Evolutionary conservation across 345 rosid species (phyloP).

Genomic region (Dimocarpus longan): DNA sequence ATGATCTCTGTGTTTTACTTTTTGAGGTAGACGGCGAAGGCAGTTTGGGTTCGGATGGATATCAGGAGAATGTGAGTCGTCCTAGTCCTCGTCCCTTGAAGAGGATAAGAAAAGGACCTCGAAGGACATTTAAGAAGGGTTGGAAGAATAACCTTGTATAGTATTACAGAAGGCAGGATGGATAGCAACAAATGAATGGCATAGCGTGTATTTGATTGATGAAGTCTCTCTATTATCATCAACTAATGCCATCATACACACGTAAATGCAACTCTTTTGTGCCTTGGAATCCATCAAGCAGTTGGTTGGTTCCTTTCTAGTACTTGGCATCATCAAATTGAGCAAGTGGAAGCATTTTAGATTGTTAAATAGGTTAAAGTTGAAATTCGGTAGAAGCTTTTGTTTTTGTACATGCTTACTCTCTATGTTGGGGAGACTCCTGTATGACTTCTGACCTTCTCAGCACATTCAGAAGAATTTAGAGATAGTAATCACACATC

Average conservation of each 20-base stretch:
- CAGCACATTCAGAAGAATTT: no score
- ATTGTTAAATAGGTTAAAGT: no score
- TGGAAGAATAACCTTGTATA: neutral
- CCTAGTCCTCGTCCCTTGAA: neutral
- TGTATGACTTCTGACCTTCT: no score
- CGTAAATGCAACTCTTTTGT: neutral
- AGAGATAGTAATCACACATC: no score
- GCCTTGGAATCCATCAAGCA: neutral
- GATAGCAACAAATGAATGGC: neutral
- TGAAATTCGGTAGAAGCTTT: no score
- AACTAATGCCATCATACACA: neutral
- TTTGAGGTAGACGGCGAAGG: neutral
- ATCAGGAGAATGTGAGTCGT: neutral
- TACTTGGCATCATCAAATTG: neutral
- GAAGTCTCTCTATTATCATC: neutral
- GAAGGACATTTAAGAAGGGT: conserved; percentile 28
- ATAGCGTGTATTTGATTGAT: no score
- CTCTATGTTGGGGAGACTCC: no score
- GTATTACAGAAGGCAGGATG: neutral
- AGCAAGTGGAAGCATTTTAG: neutral
- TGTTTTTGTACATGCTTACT: no score
- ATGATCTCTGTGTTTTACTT: neutral
- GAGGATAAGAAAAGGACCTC: conserved; percentile 30
- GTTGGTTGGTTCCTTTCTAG: neutral
- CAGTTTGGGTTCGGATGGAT: neutral